Base-by-base conservation (phyloP, 2,329 filamentous ascomycete species). In the Talaromyces sp. region DNA sequence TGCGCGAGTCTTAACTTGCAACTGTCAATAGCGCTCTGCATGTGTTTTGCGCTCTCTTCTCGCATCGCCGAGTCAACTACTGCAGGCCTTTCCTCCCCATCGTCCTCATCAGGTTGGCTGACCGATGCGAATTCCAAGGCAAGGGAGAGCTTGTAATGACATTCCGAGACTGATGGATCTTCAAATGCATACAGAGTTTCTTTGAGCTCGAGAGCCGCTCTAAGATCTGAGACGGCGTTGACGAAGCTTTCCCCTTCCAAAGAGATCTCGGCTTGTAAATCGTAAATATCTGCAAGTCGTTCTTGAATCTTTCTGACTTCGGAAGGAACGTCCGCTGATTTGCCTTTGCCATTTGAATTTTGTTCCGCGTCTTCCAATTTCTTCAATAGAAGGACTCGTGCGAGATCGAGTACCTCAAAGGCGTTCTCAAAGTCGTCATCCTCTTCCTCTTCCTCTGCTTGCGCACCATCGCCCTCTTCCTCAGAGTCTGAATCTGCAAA, bases 191-290 rank as follows among this genome's bases (percentile, higher is more conserved):
- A 93, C 2, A 98, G 84, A 60, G 90, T 85, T 70, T 91, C 80
- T 78, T 96, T 96, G 72, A 96, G 86, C 47, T 86, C 85, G 58
- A 98, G 85, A 1, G 93, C 88, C 14, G 89, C 87, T 70, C 88
- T 88, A 61, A 92, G 88, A 77, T 99, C 95, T 56, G 87, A 85
- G 62, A 97, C 91, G n/a, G 95, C 94, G 70, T 92, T 89, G 48
- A 87, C 84, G 74, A 97, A 99, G 81, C 90, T 89, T 79, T 98
- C 95, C 70, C 95, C 97, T 80, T 99, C 95, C 33, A 99, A 83
- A n/a, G 91, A 96, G 67, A 99, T 97, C 78, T 99, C 95, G 10
- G 93, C 91, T 67, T 98, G 90, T 64, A 97, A 85, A 75, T 97
- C 93, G 76, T 97, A 92, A 9, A 92, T 96, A 74, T 99, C 95